These are phyloP conservation scores for Friedmanniomyces simplex DNA, from an alignment of 495 filamentous ascomycete species.

Conservation along the genomic window DNA sequence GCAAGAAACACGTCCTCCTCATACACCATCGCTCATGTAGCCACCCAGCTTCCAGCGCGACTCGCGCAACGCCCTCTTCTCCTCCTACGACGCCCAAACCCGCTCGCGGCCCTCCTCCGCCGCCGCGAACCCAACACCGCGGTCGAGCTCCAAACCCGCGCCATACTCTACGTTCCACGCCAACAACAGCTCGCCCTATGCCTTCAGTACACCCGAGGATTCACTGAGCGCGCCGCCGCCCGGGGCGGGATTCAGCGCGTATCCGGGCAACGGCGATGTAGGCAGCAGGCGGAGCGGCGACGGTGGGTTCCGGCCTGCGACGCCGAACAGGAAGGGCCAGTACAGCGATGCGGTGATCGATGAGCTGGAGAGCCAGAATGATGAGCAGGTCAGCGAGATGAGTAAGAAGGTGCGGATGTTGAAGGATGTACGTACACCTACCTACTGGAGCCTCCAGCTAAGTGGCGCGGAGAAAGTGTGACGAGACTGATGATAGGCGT, in stretches of 20 bases:
- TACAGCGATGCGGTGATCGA: slow-evolving; percentile 89
- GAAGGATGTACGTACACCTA: slow-evolving; percentile 64
- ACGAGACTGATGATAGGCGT: background rate
- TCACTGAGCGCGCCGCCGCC: slow-evolving; percentile 4
- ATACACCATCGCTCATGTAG: background rate
- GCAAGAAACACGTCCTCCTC: background rate
- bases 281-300: slow-evolving; percentile 28
- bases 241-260: slow-evolving; percentile 31
- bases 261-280: slow-evolving; percentile 40
- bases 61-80: slow-evolving; percentile 80
- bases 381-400: slow-evolving; percentile 80
- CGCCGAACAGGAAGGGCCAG: slow-evolving; percentile 82
- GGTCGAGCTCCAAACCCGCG: background rate
- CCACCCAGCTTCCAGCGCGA: slow-evolving; percentile 52
- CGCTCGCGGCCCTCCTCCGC: slow-evolving; percentile 20
- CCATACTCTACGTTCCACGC: slow-evolving; percentile 23
- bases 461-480: background rate
- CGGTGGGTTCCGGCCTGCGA: slow-evolving; percentile 51
- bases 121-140: background rate
- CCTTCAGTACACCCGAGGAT: slow-evolving; percentile 12
- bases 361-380: slow-evolving; percentile 92
- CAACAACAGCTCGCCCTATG: slow-evolving; percentile 43
- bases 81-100: slow-evolving; percentile 46
- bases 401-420: slow-evolving; percentile 81
- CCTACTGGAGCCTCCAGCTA: background rate